Base-by-base conservation (phyloP, 805 yeast species). In the Nakazawaea pomicola region DNA sequence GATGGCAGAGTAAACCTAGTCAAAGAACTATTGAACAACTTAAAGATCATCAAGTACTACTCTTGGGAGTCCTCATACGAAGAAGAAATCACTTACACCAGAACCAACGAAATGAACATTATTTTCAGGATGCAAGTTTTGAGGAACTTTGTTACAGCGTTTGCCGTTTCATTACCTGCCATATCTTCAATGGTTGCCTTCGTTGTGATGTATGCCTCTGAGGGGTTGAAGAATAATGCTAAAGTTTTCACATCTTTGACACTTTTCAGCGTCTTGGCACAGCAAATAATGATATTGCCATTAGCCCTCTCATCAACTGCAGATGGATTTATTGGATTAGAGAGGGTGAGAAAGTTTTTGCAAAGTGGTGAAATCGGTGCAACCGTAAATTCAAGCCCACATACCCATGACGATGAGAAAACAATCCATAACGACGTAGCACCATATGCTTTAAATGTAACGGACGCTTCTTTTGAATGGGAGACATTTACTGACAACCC, bases 31-130 rank as follows among this genome's bases (percentile, higher is more conserved):
- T 67, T 90, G 48, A 80, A 76, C 55, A 80, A 83, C 48, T 76
- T 88, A 68, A 86, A 83, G 57, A 71, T 81, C 61, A 82, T 90
- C 59, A 90, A 90, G 64, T 82, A 76, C 54, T 90, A 89, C 57
- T 82, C 93, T 4, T 90, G 96, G 96, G 97, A 90, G 57, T 69
- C 68, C 30, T 85, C 96, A 1, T 90, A 86, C 55, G 68, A 71
- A 45, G 58, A 70, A 8, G 68, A 70, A 40, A 71, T 90, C 29
- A 52, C 71, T 18, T 67, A 64, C 3, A 68, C 75, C 11, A 76
- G 97, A 60, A 51, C 55, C 1, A 54, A 62, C n/a, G 96, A 89
- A 61, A 78, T 83, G 70, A 49, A 53, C 3, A 58, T 67, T 30
- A 67, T 89, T 30, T 70, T 78, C 45, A 64, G 60, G 35, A 70